Evolutionary conservation across 345 rosid genomes (phyloP).

Genomic region (Nasturtium officinale): DNA sequence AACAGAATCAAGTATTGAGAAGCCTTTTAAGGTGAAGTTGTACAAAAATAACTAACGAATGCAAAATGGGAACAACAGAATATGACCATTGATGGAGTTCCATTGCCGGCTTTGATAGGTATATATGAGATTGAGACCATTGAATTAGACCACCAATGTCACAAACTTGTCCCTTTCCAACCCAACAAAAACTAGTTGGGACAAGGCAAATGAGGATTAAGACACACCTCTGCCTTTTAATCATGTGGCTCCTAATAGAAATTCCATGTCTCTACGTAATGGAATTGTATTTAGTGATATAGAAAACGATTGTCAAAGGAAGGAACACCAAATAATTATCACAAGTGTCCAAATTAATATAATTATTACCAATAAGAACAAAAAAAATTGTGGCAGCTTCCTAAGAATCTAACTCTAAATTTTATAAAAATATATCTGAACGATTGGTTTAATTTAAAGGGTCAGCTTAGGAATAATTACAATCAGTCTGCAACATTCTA

Average conservation of each 20-base stretch:
- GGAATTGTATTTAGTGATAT: constrained; percentile 17
- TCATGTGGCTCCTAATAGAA: constrained; percentile 13
- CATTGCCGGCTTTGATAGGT: not conserved
- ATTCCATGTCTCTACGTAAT: not conserved
- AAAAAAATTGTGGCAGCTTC: constrained; percentile 28
- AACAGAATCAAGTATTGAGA: not conserved
- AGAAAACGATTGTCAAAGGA: not conserved
- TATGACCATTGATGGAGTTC: constrained; percentile 2
- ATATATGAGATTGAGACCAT: constrained; percentile 42
- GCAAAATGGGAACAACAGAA: constrained; percentile 3
- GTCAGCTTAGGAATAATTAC: constrained; percentile 31
- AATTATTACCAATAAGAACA: constrained; percentile 9
- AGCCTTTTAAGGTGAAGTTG: constrained; percentile 25
- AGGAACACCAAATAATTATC: not conserved
- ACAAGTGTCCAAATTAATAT: constrained; percentile 1
- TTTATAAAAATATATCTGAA: constrained; percentile 4
- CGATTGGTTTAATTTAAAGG: not conserved
- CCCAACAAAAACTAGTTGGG: constrained; percentile 15
- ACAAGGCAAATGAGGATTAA: constrained; percentile 14
- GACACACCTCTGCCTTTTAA: constrained; percentile 11
- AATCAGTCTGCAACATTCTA: constrained; percentile 40
- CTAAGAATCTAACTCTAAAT: constrained; percentile 5
- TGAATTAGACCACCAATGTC: constrained; percentile 28
- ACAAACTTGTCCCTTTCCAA: constrained; percentile 23
- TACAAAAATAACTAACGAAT: not conserved